Conservation (phyloP, 257 asterid species). For the Plantago ovata region DNA sequence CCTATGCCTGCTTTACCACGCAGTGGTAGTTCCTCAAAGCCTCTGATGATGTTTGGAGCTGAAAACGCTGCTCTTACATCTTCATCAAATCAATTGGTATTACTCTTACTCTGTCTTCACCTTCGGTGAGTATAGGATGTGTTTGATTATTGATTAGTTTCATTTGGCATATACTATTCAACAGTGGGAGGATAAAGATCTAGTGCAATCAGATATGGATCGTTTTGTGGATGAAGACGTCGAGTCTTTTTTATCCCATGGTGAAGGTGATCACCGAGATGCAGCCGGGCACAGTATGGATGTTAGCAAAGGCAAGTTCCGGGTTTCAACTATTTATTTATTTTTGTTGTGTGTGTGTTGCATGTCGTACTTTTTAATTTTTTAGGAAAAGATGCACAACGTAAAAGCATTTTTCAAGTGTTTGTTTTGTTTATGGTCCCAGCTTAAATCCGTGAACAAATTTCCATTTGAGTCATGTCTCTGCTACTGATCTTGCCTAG, state of each 20-base stretch:
- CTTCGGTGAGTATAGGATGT: constrained; percentile 12
- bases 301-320: constrained; percentile 67
- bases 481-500: too few species aligned
- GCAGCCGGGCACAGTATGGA: constrained; percentile 90
- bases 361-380: too few species aligned
- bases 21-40: constrained; percentile 78
- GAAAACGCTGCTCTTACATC: constrained; percentile 86
- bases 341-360: too few species aligned
- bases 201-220: constrained; percentile 92
- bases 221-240: constrained; percentile 97
- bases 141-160: constrained; percentile 11
- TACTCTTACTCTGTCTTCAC: neutral
- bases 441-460: too few species aligned
- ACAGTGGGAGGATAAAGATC: constrained; percentile 99
- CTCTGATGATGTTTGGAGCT: constrained; percentile 81
- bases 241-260: constrained; percentile 88
- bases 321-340: neutral
- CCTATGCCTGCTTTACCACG: constrained; percentile 83
- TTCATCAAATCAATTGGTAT: constrained; percentile 89
- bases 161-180: constrained; percentile 26
- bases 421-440: too few species aligned
- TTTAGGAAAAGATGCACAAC: too few species aligned
- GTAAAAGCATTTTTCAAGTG: too few species aligned
- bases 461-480: too few species aligned
- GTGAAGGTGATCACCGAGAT: constrained; percentile 89